Evolutionary conservation across 495 filamentous ascomycete species (phyloP).

Genomic region (Daldinia concentrica): DNA sequence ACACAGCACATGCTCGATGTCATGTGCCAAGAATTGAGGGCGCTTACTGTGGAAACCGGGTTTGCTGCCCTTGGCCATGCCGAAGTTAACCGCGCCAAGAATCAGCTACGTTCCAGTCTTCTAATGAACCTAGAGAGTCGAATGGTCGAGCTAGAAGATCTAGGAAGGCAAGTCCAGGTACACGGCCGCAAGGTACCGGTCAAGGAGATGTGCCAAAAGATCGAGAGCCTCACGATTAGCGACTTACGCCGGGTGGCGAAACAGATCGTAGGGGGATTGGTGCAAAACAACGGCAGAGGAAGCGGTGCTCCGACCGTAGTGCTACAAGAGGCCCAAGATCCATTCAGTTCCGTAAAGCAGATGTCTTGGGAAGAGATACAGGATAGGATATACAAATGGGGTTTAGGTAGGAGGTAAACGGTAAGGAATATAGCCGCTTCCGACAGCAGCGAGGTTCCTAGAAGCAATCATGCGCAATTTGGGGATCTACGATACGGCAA

Average conservation of each 20-base stretch:
- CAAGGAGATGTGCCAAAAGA: constrained; percentile 89
- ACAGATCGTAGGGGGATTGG: constrained; percentile 77
- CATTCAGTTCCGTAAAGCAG: constrained; percentile 60
- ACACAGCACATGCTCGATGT: constrained; percentile 86
- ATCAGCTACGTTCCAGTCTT: constrained; percentile 88
- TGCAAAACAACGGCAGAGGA: constrained; percentile 78
- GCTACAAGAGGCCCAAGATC: constrained; percentile 78
- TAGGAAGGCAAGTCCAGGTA: constrained; percentile 95
- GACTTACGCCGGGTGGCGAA: constrained; percentile 89
- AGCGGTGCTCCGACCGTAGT: constrained; percentile 95
- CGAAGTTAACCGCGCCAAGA: constrained; percentile 97
- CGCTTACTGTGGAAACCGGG: constrained; percentile 76
- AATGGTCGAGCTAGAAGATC: constrained; percentile 98
- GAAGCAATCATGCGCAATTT: not conserved
- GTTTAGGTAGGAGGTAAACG: constrained; percentile 67
- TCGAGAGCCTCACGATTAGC: constrained; percentile 79
- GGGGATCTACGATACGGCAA: constrained; percentile 8
- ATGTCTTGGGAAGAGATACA: constrained; percentile 92
- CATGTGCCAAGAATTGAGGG: constrained; percentile 88
- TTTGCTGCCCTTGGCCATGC: constrained; percentile 71
- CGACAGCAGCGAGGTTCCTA: not conserved
- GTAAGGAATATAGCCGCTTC: not conserved
- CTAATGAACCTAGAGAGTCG: constrained; percentile 98
- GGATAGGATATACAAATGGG: constrained; percentile 82
- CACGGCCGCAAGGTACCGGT: constrained; percentile 91